These are phyloP conservation scores for Daldinia sp. DNA, from an alignment of 2,329 filamentous ascomycete genomes.

Conservation along the genomic window DNA sequence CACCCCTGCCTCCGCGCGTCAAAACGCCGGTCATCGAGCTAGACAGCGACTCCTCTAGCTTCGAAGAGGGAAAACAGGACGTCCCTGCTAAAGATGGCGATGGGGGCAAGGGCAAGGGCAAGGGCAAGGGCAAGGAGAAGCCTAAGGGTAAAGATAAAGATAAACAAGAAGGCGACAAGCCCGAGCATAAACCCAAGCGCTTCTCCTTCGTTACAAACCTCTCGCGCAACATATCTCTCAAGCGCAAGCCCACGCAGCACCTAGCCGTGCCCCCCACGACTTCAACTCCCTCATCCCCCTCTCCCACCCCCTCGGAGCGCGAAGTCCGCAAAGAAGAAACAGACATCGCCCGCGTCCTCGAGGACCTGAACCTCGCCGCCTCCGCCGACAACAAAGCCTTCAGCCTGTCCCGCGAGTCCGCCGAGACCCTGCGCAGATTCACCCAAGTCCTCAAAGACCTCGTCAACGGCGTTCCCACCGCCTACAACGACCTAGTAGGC, in stretches of 20 bases:
- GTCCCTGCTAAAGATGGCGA: constrained; percentile 39
- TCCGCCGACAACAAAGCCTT: constrained; percentile 83
- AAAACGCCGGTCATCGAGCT: constrained; percentile 61
- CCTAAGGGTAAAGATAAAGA: constrained; percentile 48
- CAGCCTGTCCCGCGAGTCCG: constrained; percentile 82
- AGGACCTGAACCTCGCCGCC: constrained; percentile 84
- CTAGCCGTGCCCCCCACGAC: neutral
- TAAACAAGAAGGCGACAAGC: constrained; percentile 22
- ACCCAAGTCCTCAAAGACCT: constrained; percentile 91
- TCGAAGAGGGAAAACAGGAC: constrained; percentile 32
- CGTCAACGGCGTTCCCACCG: constrained; percentile 90
- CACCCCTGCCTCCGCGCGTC: constrained; percentile 63
- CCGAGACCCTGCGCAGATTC: constrained; percentile 83
- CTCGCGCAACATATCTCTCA: constrained; percentile 44
- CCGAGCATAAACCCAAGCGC: constrained; percentile 42
- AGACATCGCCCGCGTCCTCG: constrained; percentile 81
- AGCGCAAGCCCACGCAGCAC: constrained; percentile 29
- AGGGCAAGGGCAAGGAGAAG: constrained; percentile 44
- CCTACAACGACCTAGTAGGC: constrained; percentile 82
- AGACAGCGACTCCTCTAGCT: constrained; percentile 53
- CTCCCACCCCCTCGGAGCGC: constrained; percentile 42
- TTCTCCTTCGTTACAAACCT: constrained; percentile 52
- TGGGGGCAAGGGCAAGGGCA: constrained; percentile 38
- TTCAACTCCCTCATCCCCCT: constrained; percentile 46
- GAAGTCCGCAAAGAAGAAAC: constrained; percentile 65